A percentile compares a stretch with the other conserved stretches of the same genome.
Evolutionary conservation across 768 basidiomycete species (phyloP).

Genomic region (Trichaptum fuscoviolaceum): DNA sequence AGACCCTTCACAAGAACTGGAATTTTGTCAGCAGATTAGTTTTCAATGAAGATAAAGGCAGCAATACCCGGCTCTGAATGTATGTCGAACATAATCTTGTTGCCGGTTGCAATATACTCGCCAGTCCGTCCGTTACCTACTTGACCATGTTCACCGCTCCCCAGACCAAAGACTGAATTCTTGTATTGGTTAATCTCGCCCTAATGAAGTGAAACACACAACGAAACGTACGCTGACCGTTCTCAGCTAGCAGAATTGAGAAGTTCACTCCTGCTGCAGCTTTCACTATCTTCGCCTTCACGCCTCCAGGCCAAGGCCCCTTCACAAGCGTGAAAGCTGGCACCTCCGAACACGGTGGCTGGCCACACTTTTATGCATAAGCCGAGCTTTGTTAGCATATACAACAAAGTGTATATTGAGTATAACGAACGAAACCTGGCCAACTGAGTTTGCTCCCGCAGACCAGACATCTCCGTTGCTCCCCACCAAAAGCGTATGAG

Average conservation of each 20-base stretch:
- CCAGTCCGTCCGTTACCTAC: slow-evolving; percentile 90
- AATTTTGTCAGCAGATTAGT: slow-evolving; percentile 1
- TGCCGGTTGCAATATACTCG: slow-evolving; percentile 83
- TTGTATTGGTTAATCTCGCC: neutral
- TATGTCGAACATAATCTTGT: slow-evolving; percentile 79
- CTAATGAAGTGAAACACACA: neutral
- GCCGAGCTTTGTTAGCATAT: slow-evolving; percentile 5
- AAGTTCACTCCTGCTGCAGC: slow-evolving; percentile 83
- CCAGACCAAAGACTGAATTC: slow-evolving; percentile 73
- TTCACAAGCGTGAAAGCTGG: slow-evolving; percentile 57
- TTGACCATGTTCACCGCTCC: slow-evolving; percentile 90
- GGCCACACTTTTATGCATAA: slow-evolving; percentile 55
- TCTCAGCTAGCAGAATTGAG: slow-evolving; percentile 74
- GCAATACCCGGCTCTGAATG: slow-evolving; percentile 61
- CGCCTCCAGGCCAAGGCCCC: slow-evolving; percentile 50
- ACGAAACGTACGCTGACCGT: slow-evolving; percentile 66
- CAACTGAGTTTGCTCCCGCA: slow-evolving; percentile 73
- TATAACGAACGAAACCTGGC: slow-evolving; percentile 55
- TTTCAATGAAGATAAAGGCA: slow-evolving; percentile 4
- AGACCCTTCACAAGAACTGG: slow-evolving; percentile 73
- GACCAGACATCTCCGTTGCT: slow-evolving; percentile 81
- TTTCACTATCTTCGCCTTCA: slow-evolving; percentile 59
- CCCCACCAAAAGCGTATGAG: slow-evolving; percentile 79
- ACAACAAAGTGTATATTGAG: too few relatives aligned
- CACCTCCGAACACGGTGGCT: slow-evolving; percentile 58